phyloP scores from a whole-genome alignment of 2,329 filamentous ascomycete species.

The Paecilomyces formosus region DNA sequence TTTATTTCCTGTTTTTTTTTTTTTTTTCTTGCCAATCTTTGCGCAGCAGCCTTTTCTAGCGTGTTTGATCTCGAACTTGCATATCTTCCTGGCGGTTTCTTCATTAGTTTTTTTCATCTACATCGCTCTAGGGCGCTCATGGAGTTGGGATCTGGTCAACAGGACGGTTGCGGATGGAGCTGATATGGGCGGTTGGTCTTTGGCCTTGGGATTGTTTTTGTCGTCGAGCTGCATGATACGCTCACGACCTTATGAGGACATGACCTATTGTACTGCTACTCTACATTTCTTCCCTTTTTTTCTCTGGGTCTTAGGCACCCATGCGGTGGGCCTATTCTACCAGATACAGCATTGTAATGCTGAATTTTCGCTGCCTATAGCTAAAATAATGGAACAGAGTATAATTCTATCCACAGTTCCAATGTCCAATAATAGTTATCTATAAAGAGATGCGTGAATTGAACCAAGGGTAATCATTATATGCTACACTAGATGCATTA shows the following conservation, averaged over 20 bases:
- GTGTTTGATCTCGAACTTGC: neutral
- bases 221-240: neutral
- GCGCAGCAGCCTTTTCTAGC: neutral
- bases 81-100: neutral
- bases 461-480: neutral
- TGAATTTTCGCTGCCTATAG: neutral
- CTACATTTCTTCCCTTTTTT: neutral
- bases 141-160: constrained; percentile 1
- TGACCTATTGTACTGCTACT: neutral
- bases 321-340: neutral
- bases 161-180: neutral
- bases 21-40: neutral
- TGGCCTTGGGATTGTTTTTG: constrained; percentile 1
- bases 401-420: neutral
- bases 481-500: neutral
- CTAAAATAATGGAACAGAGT: neutral
- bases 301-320: neutral
- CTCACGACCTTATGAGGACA: neutral
- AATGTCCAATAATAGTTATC: neutral
- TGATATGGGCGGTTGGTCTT: neutral
- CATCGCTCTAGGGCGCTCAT: neutral
- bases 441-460: neutral
- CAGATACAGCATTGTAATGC: neutral
- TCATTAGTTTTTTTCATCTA: neutral
- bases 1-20: neutral